Evolutionary conservation across 305 asterid species (phyloP), one percentile per base, ranked within the genome.

Genomic region (Nicotiana rustica): DNA sequence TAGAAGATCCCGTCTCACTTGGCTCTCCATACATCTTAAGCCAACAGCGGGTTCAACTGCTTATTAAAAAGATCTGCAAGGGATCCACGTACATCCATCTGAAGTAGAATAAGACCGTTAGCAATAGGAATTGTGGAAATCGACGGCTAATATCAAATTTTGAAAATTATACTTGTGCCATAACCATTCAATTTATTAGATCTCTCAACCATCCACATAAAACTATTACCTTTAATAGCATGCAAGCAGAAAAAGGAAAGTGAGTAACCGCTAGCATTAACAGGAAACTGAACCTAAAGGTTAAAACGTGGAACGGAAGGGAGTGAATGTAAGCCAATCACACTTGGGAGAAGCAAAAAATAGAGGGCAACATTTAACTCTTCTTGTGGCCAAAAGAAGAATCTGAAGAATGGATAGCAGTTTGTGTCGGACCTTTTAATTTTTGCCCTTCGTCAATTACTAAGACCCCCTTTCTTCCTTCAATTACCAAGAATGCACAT

Each of bases 51-150:
- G 77, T 85, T 91, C 92, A 96, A 86, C 89, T 96, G 99, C 90
- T 78, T 82, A 86, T 85, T 87, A 85, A 94, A 94, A 79, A 96
- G 96, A 83, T 94, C 96, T 1, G 98, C 92, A 65, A 96, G 91
- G 35, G 97, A 97, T 84, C 93, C 95, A 25, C 98, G 98, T 35
- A 96, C 93, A 81, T 94, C 98, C 96, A 96, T 94, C 99, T 96
- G 96, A 67, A 79, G 56, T 66, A 41, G 59, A 15, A 60, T 61
- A 83, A 14, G 47, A 59, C 7, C 12, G 15, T 67, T 31, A 79
- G 67, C 49, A 47, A 67, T 84, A 75, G 82, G 78, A 64, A 71
- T 33, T 55, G 31, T 35, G 5, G 2, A 25, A 77, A 17, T 21
- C 19, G 8, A 56, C 0, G 6, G 35, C 3, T n/a, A 33, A 17